Conservation (phyloP, 2,329 filamentous ascomycete species). For the Chaetomiaceae sp. region DNA sequence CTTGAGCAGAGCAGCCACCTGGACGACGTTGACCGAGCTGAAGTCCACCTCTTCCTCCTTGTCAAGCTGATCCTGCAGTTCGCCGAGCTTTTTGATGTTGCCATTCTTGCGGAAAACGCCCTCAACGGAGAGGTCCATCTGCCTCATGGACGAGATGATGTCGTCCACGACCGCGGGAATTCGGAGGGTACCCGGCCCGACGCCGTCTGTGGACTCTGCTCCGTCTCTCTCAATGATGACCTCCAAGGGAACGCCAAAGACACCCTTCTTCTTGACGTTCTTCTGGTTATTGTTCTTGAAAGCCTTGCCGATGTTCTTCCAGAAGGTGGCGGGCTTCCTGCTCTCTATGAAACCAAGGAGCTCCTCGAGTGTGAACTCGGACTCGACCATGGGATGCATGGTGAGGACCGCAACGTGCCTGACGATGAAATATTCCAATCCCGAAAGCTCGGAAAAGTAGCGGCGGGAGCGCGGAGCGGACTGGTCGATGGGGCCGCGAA, state of each 20-base stretch:
- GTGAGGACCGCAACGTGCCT: constrained; percentile 90
- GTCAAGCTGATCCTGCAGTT: constrained; percentile 82
- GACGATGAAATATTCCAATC: constrained; percentile 95
- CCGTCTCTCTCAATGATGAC: constrained; percentile 87
- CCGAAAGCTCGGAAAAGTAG: constrained; percentile 94
- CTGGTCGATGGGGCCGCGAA: constrained; percentile 46
- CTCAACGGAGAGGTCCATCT: constrained; percentile 98
- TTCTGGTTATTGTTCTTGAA: constrained; percentile 83
- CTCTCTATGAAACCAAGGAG: constrained; percentile 89
- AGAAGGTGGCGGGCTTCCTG: constrained; percentile 83
- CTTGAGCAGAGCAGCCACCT: constrained; percentile 89
- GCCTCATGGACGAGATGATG: constrained; percentile 87
- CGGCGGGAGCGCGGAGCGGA: constrained; percentile 60
- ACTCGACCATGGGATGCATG: constrained; percentile 87
- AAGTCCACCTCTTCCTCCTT: constrained; percentile 79
- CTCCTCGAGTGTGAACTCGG: constrained; percentile 90
- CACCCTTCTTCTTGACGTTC: constrained; percentile 80
- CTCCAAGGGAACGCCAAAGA: constrained; percentile 87
- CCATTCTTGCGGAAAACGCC: constrained; percentile 99
- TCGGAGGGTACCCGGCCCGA: constrained; percentile 83
- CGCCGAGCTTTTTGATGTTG: constrained; percentile 90
- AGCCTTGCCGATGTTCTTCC: constrained; percentile 96
- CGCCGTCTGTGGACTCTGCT: constrained; percentile 94
- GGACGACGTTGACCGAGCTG: constrained; percentile 83
- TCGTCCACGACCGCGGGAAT: constrained; percentile 96